These are phyloP conservation scores for Collybia nuda DNA, from an alignment of 768 basidiomycete genomes.

Conservation along the genomic window DNA sequence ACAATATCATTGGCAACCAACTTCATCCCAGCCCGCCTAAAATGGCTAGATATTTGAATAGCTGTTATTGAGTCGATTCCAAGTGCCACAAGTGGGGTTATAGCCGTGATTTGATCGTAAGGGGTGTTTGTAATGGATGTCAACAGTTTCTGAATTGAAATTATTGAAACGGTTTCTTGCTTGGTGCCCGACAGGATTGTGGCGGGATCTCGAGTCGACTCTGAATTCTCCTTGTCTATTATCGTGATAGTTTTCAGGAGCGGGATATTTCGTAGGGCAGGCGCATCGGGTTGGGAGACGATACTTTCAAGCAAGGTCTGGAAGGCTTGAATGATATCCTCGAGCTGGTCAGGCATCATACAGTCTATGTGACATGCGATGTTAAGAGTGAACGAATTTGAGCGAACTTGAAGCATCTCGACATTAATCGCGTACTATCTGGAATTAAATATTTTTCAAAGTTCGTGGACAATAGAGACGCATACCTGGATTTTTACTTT, in stretches of 20 bases:
- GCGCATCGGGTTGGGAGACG: slow-evolving; percentile 12
- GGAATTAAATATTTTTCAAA: not conserved
- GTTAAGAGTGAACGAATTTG: slow-evolving; percentile 28
- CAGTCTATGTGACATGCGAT: slow-evolving; percentile 31
- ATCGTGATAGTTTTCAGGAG: slow-evolving; percentile 3
- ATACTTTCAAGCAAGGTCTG: slow-evolving; percentile 12
- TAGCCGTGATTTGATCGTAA: slow-evolving; percentile 23
- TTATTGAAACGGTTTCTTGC: too few species aligned
- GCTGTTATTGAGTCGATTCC: slow-evolving; percentile 53
- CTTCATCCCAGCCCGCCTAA: slow-evolving; percentile 33
- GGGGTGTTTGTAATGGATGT: slow-evolving; percentile 25
- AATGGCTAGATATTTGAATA: slow-evolving; percentile 40
- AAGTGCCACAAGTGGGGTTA: slow-evolving; percentile 36
- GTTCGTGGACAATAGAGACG: not conserved
- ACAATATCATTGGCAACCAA: slow-evolving; percentile 38
- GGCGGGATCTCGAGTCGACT: too few species aligned
- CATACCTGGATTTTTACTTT: slow-evolving; percentile 26
- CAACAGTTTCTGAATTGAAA: slow-evolving; percentile 10
- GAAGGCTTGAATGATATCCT: slow-evolving; percentile 16
- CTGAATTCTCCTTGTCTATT: too few species aligned
- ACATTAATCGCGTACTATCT: slow-evolving; percentile 43
- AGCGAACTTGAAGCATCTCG: slow-evolving; percentile 32
- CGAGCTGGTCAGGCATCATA: slow-evolving; percentile 23
- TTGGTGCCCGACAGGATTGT: too few species aligned
- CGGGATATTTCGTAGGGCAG: slow-evolving; percentile 8